Conservation (phyloP, 768 basidiomycete species). For the Pisolithus marmoratus region DNA sequence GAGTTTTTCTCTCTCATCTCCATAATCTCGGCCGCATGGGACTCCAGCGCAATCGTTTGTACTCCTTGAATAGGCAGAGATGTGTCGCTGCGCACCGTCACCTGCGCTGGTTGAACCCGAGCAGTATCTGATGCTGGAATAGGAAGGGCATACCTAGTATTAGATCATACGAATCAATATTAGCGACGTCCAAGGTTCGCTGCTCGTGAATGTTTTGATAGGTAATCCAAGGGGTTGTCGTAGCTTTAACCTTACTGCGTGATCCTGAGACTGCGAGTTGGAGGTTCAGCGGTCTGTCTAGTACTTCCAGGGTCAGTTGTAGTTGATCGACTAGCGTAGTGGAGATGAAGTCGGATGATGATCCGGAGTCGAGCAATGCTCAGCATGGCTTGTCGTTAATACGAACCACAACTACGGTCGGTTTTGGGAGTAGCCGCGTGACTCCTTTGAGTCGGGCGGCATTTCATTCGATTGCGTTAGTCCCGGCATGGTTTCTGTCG, state of each 20-base stretch:
- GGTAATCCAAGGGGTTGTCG: slow-evolving; percentile 2
- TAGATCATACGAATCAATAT: slow-evolving; percentile 33
- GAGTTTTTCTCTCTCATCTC: slow-evolving; percentile 5
- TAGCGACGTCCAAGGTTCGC: slow-evolving; percentile 31
- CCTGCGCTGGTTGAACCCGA: slow-evolving; percentile 22
- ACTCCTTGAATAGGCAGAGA: slow-evolving; percentile 13
- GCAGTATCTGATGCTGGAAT: slow-evolving; percentile 24
- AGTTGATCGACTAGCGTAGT: slow-evolving; percentile 26
- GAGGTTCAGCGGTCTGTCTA: slow-evolving; percentile 23
- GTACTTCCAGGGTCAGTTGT: slow-evolving; percentile 8
- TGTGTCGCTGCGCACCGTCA: slow-evolving; percentile 9
- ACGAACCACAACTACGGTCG: slow-evolving; percentile 7
- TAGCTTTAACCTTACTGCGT: slow-evolving; percentile 18
- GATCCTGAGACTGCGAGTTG: slow-evolving; percentile 30
- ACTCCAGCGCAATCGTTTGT: neutral
- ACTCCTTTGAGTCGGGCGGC: neutral
- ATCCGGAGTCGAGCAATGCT: slow-evolving; percentile 24
- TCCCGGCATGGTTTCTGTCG: neutral
- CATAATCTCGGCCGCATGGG: neutral
- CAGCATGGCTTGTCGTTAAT: slow-evolving; percentile 16
- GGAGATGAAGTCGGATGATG: slow-evolving; percentile 26
- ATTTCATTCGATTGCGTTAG: neutral
- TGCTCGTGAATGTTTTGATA: slow-evolving; percentile 17
- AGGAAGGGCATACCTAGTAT: slow-evolving; percentile 37
- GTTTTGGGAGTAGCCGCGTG: slow-evolving; percentile 7